These are phyloP conservation scores for Tephrocybe rancida DNA, from an alignment of 768 basidiomycete species.

Conservation along the genomic window DNA sequence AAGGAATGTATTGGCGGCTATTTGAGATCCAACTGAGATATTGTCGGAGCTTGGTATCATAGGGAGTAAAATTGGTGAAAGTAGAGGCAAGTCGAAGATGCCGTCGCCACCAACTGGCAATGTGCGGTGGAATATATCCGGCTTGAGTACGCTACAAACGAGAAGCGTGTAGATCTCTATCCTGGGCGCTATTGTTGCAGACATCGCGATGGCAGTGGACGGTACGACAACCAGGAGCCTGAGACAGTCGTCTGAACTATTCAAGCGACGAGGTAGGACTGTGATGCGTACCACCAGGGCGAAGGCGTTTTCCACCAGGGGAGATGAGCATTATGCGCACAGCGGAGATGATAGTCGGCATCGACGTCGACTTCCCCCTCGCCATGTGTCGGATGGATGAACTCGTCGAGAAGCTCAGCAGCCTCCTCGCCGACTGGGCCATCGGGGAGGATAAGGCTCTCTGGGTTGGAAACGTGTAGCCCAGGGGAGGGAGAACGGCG, in stretches of 20 bases:
- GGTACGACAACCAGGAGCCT: slow-evolving; percentile 65
- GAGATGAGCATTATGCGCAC: slow-evolving; percentile 21
- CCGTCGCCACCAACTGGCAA: slow-evolving; percentile 15
- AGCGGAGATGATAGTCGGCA: slow-evolving; percentile 24
- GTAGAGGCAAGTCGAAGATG: neutral
- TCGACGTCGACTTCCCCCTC: slow-evolving; percentile 32
- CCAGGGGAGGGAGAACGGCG: slow-evolving; percentile 16
- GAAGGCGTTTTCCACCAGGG: slow-evolving; percentile 83
- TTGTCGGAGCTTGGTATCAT: neutral
- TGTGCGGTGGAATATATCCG: slow-evolving; percentile 46
- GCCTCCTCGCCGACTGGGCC: slow-evolving; percentile 47
- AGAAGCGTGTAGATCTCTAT: slow-evolving; percentile 77
- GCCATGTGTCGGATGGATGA: slow-evolving; percentile 38
- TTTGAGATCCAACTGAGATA: neutral
- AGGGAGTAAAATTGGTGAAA: neutral
- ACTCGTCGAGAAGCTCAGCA: slow-evolving; percentile 47
- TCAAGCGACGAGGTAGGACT: slow-evolving; percentile 1
- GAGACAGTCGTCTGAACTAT: neutral
- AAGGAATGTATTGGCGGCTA: neutral
- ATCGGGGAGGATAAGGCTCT: slow-evolving; percentile 45
- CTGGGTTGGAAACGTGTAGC: slow-evolving; percentile 31
- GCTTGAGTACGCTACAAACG: slow-evolving; percentile 67
- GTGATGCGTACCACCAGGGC: slow-evolving; percentile 60
- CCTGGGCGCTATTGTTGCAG: slow-evolving; percentile 66
- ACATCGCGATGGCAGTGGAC: slow-evolving; percentile 53